Evolutionary conservation across 768 basidiomycete species (phyloP).

Genomic region (Leccinum longicurvipes): DNA sequence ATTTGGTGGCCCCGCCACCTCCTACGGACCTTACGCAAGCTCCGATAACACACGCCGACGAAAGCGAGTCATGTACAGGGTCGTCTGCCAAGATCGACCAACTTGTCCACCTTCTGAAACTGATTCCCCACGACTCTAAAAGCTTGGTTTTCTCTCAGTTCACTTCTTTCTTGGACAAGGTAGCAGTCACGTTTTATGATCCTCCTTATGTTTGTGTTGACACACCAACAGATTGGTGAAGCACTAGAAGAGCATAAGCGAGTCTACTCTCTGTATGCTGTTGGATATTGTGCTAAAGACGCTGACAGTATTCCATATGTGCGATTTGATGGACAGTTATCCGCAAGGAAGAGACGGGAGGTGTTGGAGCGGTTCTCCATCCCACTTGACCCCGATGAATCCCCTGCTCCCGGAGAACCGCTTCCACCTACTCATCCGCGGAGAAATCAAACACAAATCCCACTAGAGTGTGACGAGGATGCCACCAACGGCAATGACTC

Average conservation of each 20-base stretch:
- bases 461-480: constrained; percentile 7
- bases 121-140: constrained; percentile 71
- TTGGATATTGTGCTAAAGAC: constrained; percentile 2
- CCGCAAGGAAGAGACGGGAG: constrained; percentile 75
- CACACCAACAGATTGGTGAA: constrained; percentile 59
- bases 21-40: constrained; percentile 69
- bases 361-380: constrained; percentile 70
- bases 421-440: constrained; percentile 8
- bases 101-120: constrained; percentile 63
- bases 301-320: constrained; percentile 62
- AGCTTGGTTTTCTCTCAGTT: constrained; percentile 90
- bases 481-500: constrained; percentile 31
- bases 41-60: constrained; percentile 40
- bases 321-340: constrained; percentile 84
- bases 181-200: constrained; percentile 20
- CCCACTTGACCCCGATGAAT: constrained; percentile 46
- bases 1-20: constrained; percentile 61
- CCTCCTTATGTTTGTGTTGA: neutral
- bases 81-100: constrained; percentile 88
- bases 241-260: constrained; percentile 64
- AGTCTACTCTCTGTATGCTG: constrained; percentile 11
- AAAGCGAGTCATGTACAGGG: constrained; percentile 41
- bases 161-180: constrained; percentile 81
- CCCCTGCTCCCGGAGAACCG: constrained; percentile 15
- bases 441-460: constrained; percentile 5